phyloP scores from a whole-genome alignment of 2,329 filamentous ascomycete species.

The Fusarium foetens region DNA sequence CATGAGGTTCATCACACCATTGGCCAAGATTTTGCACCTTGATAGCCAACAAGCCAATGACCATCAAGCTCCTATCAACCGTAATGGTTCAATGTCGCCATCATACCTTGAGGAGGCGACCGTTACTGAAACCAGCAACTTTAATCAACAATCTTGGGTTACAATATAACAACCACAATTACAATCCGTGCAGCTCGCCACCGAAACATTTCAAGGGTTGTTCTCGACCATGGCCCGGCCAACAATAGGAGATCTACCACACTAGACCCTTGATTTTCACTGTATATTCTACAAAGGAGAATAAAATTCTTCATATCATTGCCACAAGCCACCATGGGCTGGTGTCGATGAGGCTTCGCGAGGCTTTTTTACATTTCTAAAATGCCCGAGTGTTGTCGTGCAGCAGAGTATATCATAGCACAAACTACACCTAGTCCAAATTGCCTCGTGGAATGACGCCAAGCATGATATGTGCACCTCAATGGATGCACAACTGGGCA shows the following conservation, averaged over 20 bases:
- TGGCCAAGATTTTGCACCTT: conserved; percentile 34
- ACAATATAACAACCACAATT: conserved; percentile 13
- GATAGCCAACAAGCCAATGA: conserved; percentile 33
- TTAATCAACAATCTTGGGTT: conserved; percentile 16
- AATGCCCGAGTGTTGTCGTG: conserved; percentile 2
- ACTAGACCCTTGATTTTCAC: conserved; percentile 26
- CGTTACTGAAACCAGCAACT: conserved; percentile 27
- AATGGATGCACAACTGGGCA: neutral
- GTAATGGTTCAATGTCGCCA: conserved; percentile 21
- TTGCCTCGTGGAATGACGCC: conserved; percentile 25
- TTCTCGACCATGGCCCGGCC: conserved; percentile 16
- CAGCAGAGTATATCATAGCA: neutral
- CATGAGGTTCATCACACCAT: conserved; percentile 30
- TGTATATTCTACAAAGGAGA: conserved; percentile 10
- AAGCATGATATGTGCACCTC: conserved; percentile 11
- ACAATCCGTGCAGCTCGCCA: conserved; percentile 30
- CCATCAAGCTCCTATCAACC: conserved; percentile 25
- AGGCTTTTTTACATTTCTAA: neutral
- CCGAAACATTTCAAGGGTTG: conserved; percentile 5
- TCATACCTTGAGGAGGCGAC: conserved; percentile 36
- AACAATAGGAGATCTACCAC: conserved; percentile 30
- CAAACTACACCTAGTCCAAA: conserved; percentile 2
- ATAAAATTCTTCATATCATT: conserved; percentile 18
- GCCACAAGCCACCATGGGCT: conserved; percentile 19
- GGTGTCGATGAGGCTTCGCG: neutral